phyloP scores from a whole-genome alignment of 2,329 filamentous ascomycete genomes.

The Iodosphaeria phyllophila region DNA sequence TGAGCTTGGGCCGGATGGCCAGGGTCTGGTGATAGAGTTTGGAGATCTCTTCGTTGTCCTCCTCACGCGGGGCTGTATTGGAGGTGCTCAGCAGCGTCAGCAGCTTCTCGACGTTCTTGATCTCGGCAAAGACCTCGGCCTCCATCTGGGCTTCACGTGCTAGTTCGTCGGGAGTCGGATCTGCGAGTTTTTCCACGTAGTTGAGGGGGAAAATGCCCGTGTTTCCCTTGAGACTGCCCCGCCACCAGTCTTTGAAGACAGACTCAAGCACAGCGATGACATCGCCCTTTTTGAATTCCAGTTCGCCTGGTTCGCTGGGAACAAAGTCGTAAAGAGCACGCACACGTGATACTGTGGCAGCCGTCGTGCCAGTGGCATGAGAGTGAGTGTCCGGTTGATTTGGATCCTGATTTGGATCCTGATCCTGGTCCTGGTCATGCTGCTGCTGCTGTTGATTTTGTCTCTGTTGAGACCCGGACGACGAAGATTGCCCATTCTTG shows the following conservation, averaged over 20 bases:
- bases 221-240: constrained; percentile 80
- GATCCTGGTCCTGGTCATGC: constrained; percentile 11
- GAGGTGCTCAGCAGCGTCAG: constrained; percentile 82
- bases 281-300: constrained; percentile 93
- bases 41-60: constrained; percentile 96
- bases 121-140: constrained; percentile 45
- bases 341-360: constrained; percentile 87
- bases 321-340: constrained; percentile 88
- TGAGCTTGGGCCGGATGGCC: constrained; percentile 87
- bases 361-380: constrained; percentile 69
- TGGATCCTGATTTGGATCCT: no score
- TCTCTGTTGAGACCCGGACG: constrained; percentile 19
- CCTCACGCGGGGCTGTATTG: constrained; percentile 57
- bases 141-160: constrained; percentile 96
- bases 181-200: constrained; percentile 93
- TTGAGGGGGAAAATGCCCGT: constrained; percentile 97
- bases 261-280: constrained; percentile 95
- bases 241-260: constrained; percentile 99
- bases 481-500: no score
- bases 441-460: constrained; percentile 16
- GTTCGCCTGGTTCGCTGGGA: constrained; percentile 80
- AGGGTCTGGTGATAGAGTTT: constrained; percentile 83
- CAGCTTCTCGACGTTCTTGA: constrained; percentile 48
- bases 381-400: no score
- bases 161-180: constrained; percentile 85